Conservation (phyloP, 2,329 filamentous ascomycete species). For the Sarocladiaceae sp. region DNA sequence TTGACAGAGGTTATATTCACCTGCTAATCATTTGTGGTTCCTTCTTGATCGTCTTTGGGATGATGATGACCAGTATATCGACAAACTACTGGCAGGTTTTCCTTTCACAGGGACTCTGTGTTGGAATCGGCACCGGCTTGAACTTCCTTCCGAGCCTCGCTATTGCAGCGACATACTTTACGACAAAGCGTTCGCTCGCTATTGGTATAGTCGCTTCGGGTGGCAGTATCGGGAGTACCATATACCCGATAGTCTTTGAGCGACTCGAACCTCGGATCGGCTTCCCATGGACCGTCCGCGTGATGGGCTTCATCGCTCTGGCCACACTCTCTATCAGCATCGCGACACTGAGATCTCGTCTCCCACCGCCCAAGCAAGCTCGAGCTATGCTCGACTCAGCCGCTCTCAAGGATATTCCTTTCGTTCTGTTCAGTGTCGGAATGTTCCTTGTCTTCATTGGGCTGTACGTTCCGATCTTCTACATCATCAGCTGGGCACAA, state of each 20-base stretch:
- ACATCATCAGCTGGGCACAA: slow-evolving; percentile 42
- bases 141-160: slow-evolving; percentile 33
- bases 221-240: slow-evolving; percentile 25
- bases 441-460: slow-evolving; percentile 31
- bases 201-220: slow-evolving; percentile 29
- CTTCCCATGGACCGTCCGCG: slow-evolving; percentile 24
- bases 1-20: slow-evolving; percentile 42
- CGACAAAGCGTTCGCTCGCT: slow-evolving; percentile 21
- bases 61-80: slow-evolving; percentile 37
- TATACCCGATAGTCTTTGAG: slow-evolving; percentile 26
- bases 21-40: slow-evolving; percentile 34
- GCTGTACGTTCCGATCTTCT: slow-evolving; percentile 42
- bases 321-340: slow-evolving; percentile 22
- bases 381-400: slow-evolving; percentile 38
- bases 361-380: slow-evolving; percentile 31
- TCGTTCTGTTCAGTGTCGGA: slow-evolving; percentile 27
- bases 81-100: slow-evolving; percentile 39
- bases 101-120: slow-evolving; percentile 38
- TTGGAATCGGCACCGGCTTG: slow-evolving; percentile 40
- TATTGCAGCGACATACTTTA: slow-evolving; percentile 29
- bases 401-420: slow-evolving; percentile 37
- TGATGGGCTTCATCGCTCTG: slow-evolving; percentile 24
- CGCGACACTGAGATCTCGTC: slow-evolving; percentile 32
- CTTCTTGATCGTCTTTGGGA: slow-evolving; percentile 39
- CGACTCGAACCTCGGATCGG: slow-evolving; percentile 18